Evolutionary conservation across 2,329 filamentous ascomycete genomes (phyloP).

Genomic region (Verticillium zaregamsianum): DNA sequence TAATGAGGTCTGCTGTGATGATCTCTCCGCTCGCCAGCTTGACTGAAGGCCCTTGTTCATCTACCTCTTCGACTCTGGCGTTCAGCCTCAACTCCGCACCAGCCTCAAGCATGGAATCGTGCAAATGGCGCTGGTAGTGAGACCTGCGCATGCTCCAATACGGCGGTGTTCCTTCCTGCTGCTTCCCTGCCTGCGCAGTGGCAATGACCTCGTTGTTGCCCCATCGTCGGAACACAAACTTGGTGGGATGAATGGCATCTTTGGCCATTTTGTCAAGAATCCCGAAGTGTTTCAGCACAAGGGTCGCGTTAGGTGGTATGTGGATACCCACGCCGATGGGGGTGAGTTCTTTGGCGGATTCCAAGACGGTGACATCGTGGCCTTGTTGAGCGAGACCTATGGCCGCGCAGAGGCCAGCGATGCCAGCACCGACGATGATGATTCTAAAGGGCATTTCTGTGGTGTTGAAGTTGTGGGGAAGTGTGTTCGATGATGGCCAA

Average conservation of each 20-base stretch:
- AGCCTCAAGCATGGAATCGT: background rate
- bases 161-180: background rate
- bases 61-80: background rate
- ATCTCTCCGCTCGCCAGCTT: background rate
- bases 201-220: background rate
- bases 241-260: background rate
- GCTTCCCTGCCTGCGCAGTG: background rate
- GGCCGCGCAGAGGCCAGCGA: background rate
- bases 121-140: background rate
- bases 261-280: background rate
- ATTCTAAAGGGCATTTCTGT: background rate
- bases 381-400: background rate
- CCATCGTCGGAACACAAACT: background rate
- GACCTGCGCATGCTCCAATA: constrained; percentile 1
- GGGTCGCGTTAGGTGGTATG: background rate
- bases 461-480: background rate
- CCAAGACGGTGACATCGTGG: background rate
- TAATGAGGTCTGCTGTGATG: background rate
- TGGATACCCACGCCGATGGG: background rate
- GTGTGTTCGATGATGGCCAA: no score
- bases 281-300: background rate
- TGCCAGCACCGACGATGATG: background rate
- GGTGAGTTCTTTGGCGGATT: background rate
- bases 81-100: background rate
- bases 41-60: background rate